These are phyloP conservation scores for Triticum monococcum DNA, from an alignment of 176 grass and related monocot genomes.

Conservation along the genomic window DNA sequence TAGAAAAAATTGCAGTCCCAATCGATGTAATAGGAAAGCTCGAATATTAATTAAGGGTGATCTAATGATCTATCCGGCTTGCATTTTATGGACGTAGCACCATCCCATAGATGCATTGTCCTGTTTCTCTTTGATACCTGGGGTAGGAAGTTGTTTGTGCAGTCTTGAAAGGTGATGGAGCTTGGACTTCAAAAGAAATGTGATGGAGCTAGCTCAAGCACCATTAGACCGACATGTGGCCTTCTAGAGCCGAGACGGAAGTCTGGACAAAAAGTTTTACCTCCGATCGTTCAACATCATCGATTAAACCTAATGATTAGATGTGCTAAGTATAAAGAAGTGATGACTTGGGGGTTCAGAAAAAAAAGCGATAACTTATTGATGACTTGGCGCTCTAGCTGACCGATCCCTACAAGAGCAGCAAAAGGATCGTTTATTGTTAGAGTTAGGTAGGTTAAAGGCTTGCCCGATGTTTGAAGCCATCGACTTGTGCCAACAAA, in stretches of 20 bases:
- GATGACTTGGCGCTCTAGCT: slow-evolving; percentile 2
- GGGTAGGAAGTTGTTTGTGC: slow-evolving; percentile 49
- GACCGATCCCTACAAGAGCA: slow-evolving; percentile 23
- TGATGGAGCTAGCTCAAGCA: background rate
- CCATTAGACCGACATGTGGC: background rate
- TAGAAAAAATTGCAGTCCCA: background rate
- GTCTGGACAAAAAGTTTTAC: background rate
- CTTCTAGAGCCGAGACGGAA: slow-evolving; percentile 21
- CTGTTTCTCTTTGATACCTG: background rate
- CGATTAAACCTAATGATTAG: background rate
- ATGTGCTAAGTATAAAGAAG: background rate
- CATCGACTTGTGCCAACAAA: slow-evolving; percentile 21
- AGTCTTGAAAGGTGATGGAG: background rate
- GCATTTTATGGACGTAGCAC: background rate
- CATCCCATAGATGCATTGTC: background rate
- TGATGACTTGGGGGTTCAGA: background rate
- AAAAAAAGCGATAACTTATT: background rate
- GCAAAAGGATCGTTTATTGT: background rate
- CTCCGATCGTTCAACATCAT: slow-evolving; percentile 27
- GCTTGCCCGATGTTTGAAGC: slow-evolving; percentile 47
- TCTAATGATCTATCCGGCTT: background rate
- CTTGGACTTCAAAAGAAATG: too few species aligned
- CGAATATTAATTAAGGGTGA: background rate
- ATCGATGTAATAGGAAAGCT: background rate
- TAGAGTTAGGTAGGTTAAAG: slow-evolving; percentile 36